A percentile compares a stretch with the other conserved stretches of the same genome.
Evolutionary conservation across 108 stramenopile genomes (phyloP).

Genomic region (Cylindrotheca fusiformis): DNA sequence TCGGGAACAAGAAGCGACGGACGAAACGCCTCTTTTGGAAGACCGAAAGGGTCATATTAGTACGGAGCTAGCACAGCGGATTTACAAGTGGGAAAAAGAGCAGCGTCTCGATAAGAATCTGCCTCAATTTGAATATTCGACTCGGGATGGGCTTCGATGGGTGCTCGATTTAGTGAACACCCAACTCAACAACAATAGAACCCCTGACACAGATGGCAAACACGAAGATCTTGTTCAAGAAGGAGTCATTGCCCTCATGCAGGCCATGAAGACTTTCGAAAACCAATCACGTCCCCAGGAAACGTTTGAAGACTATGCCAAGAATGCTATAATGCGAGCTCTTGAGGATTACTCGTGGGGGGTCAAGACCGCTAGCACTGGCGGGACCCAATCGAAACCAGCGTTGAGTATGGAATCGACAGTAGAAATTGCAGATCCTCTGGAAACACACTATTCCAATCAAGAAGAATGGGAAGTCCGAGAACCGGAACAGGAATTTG

Average conservation of each 20-base stretch:
- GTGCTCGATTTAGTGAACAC: conserved; percentile 42
- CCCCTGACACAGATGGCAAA: not conserved
- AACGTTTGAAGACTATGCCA: conserved; percentile 50
- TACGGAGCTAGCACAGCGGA: conserved; percentile 50
- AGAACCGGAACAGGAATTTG: conserved; percentile 30
- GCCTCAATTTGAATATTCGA: conserved; percentile 40
- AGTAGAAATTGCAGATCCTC: conserved; percentile 36
- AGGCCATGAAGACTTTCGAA: conserved; percentile 42
- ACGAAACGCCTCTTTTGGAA: conserved; percentile 37
- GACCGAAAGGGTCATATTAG: conserved; percentile 61
- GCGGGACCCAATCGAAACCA: not conserved
- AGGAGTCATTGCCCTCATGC: conserved; percentile 57
- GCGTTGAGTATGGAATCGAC: conserved; percentile 38
- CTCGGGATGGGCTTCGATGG: conserved; percentile 56
- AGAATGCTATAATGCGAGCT: conserved; percentile 29
- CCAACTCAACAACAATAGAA: not conserved
- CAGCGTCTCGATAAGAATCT: conserved; percentile 37
- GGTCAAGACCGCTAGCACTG: conserved; percentile 2
- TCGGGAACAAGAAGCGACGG: not conserved
- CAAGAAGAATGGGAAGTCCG: conserved; percentile 42
- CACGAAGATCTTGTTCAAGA: conserved; percentile 63
- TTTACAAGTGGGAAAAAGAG: conserved; percentile 61
- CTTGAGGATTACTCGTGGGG: conserved; percentile 23
- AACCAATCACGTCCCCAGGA: conserved; percentile 23
- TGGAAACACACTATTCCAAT: conserved; percentile 28